Base-by-base conservation (phyloP, 495 filamentous ascomycete species). In the Penicillium fimorum region DNA sequence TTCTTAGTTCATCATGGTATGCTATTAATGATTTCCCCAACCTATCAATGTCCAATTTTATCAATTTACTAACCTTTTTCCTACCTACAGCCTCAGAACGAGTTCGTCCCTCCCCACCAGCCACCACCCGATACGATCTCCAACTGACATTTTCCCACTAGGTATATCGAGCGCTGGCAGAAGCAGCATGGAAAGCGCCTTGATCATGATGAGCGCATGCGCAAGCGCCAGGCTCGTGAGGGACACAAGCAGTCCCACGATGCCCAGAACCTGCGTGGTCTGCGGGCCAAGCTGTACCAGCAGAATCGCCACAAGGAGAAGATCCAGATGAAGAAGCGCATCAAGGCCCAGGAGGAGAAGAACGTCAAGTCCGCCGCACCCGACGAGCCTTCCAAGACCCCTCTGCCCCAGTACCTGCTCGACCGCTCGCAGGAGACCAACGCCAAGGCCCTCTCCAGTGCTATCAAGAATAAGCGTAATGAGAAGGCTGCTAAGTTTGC, bases 291-390 rank as follows among this genome's bases (percentile, higher is more conserved):
- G 80, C 81, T 96, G 66, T 89, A 96, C 79, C 87, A 91, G 71
- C 89, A 96, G 80, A 89, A 94, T 83, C 83, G 94, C 40, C 90
- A 92, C 75, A 83, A 88, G 66, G 90, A 97, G 77, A 99, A 99
- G 87, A 97, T 99, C 71, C 92, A 97, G 84, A 93, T 98, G 89
- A 88, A 89, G 74, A 97, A 98, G 84, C 80, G 85, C 65, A 96
- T 98, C 83, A 88, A 87, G 73, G 86, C 88, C 55, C 88, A 93
- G 77, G 94, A 98, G 71, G 89, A 97, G 79, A 87, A 89, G 73
- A 95, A 95, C 67, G 86, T 97, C 79, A 95, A 96, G 75, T 87
- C 89, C n/a, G 79, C 84, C n/a, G 82, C 84, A n/a, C 83, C 86
- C 60, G 75, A 84, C 54, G 86, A 88, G 72, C 87, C 89, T 20